phyloP scores from a whole-genome alignment of 225 moss, liverwort and hornwort genomes.

The Antitrichia curtipendula region DNA sequence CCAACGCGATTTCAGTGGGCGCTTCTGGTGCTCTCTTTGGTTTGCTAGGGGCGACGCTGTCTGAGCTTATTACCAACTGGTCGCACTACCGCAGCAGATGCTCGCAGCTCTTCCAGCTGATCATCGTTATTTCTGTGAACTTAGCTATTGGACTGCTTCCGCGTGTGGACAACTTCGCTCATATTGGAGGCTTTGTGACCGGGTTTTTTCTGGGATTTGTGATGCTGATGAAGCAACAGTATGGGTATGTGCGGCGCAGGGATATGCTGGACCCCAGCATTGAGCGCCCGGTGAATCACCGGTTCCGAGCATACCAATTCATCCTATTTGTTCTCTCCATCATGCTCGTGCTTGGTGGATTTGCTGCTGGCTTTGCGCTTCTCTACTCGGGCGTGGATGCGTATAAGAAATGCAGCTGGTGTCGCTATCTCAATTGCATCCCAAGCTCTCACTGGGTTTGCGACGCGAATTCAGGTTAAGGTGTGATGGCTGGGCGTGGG shows the following conservation, averaged over 20 bases:
- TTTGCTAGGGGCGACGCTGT: slow-evolving; percentile 58
- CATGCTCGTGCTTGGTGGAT: slow-evolving; percentile 31
- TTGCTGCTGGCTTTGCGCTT: slow-evolving; percentile 27
- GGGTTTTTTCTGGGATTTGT: slow-evolving; percentile 69
- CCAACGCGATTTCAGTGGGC: slow-evolving; percentile 56
- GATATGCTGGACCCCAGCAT: slow-evolving; percentile 28
- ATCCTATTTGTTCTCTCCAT: slow-evolving; percentile 40
- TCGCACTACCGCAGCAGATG: slow-evolving; percentile 34
- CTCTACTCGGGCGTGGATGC: slow-evolving; percentile 44
- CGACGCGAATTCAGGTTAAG: not conserved
- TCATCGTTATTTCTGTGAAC: slow-evolving; percentile 45
- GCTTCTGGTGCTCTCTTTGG: slow-evolving; percentile 89
- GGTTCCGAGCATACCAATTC: slow-evolving; percentile 36
- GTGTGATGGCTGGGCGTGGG: not conserved
- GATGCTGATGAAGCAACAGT: slow-evolving; percentile 55
- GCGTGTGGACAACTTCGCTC: slow-evolving; percentile 77
- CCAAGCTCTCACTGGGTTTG: slow-evolving; percentile 67
- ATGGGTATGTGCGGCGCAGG: slow-evolving; percentile 38
- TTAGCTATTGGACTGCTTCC: slow-evolving; percentile 81
- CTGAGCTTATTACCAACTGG: slow-evolving; percentile 82
- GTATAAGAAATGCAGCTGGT: slow-evolving; percentile 63
- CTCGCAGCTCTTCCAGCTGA: slow-evolving; percentile 34
- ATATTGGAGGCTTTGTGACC: slow-evolving; percentile 60
- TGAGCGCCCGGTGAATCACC: slow-evolving; percentile 40
- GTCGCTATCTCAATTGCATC: slow-evolving; percentile 81